Percentiles rank a stretch among this genome's conserved stretches.
These are phyloP conservation scores for Populus tomentosa DNA, from an alignment of 441 rosid genomes.

Conservation along the genomic window DNA sequence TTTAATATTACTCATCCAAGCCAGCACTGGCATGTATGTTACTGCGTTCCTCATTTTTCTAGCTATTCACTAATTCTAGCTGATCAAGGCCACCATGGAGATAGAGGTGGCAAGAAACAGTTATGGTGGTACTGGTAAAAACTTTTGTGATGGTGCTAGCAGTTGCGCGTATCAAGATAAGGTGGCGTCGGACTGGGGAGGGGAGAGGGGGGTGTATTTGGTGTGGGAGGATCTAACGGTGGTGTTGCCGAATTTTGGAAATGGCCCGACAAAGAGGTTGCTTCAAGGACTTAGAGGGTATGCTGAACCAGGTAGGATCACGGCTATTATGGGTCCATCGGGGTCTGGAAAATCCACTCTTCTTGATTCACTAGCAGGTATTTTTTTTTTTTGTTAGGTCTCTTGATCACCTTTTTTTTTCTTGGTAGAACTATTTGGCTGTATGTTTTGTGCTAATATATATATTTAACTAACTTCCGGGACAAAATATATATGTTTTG, in stretches of 20 bases:
- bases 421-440: not conserved
- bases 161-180: not conserved
- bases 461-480: too few relatives aligned
- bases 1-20: not conserved
- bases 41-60: not conserved
- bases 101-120: constrained; percentile 41
- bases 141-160: constrained; percentile 1
- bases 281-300: constrained; percentile 77
- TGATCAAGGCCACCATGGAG: constrained; percentile 30
- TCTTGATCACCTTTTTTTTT: not conserved
- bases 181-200: constrained; percentile 1
- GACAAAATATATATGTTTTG: too few relatives aligned
- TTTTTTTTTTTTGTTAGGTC: not conserved
- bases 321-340: constrained; percentile 99
- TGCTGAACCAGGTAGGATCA: constrained; percentile 89
- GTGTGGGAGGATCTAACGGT: constrained; percentile 82
- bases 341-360: constrained; percentile 98
- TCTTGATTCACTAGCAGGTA: constrained; percentile 74
- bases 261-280: constrained; percentile 66
- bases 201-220: constrained; percentile 36
- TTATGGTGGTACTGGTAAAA: not conserved
- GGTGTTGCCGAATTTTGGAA: constrained; percentile 70
- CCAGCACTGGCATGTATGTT: not conserved
- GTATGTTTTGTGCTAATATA: too few relatives aligned
- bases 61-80: not conserved